Conservation (phyloP, 257 asterid genomes). For the Fraxinus anomala region DNA sequence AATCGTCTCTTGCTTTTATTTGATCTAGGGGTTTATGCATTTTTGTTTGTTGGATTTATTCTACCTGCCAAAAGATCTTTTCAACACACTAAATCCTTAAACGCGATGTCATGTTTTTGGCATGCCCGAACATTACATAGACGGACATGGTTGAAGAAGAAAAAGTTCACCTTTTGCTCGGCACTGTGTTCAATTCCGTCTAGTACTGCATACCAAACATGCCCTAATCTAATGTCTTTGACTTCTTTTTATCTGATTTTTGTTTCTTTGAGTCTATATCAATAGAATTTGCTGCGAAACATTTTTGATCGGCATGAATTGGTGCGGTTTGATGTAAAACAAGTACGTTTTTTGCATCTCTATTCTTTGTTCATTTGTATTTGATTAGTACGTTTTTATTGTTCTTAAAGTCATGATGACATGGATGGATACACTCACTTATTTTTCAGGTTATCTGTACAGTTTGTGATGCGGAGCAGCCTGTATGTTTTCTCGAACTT, state of each 20-base stretch:
- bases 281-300: slow-evolving; percentile 59
- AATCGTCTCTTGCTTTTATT: neutral
- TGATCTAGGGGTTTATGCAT: neutral
- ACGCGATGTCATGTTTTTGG: too few species aligned
- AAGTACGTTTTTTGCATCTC: slow-evolving; percentile 53
- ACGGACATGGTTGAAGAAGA: too few species aligned
- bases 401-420: neutral
- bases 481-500: slow-evolving; percentile 49
- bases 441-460: slow-evolving; percentile 83
- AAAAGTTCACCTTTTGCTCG: too few species aligned
- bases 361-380: slow-evolving; percentile 20
- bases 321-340: slow-evolving; percentile 72
- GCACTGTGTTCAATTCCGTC: too few species aligned
- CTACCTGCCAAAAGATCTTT: neutral
- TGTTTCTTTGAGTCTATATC: slow-evolving; percentile 24
- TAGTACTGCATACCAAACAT: too few species aligned
- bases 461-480: slow-evolving; percentile 97
- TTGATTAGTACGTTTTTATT: neutral
- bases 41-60: neutral
- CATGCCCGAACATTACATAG: too few species aligned
- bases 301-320: slow-evolving; percentile 82
- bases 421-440: neutral
- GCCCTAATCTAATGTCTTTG: neutral
- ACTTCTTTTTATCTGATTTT: slow-evolving; percentile 5
- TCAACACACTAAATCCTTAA: neutral